Evolutionary conservation across 1,284 basidiomycete species (phyloP).

Genomic region (Papiliotrema nemorosa): DNA sequence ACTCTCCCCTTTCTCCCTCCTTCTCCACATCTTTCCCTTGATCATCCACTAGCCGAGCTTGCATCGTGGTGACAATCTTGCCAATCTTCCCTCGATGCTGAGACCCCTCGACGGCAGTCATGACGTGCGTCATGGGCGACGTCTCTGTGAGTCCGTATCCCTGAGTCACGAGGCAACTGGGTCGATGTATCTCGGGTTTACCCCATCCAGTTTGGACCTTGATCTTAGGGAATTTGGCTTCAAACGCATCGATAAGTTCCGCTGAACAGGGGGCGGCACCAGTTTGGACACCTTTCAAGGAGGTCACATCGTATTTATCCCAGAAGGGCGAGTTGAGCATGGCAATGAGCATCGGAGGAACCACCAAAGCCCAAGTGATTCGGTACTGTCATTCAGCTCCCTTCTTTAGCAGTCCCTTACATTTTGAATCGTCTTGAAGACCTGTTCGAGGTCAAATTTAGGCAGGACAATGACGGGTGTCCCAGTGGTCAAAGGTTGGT

Average conservation of each 20-base stretch:
- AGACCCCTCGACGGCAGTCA: constrained; percentile 33
- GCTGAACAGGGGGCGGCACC: constrained; percentile 77
- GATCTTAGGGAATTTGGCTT: constrained; percentile 22
- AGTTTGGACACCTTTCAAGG: constrained; percentile 61
- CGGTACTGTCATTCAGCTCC: constrained; percentile 52
- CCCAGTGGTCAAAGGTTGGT: constrained; percentile 60
- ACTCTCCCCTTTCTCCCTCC: constrained; percentile 66
- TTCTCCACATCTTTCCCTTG: constrained; percentile 49
- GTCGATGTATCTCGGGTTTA: constrained; percentile 49
- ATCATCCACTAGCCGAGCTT: constrained; percentile 63
- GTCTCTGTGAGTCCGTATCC: constrained; percentile 54
- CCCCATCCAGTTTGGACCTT: constrained; percentile 41
- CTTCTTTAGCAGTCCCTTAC: constrained; percentile 50
- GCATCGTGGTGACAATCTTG: constrained; percentile 68
- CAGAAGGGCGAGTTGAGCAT: constrained; percentile 55
- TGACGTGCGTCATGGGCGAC: constrained; percentile 47
- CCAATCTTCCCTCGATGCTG: constrained; percentile 62
- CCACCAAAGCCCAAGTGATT: constrained; percentile 63
- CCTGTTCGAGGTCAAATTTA: constrained; percentile 56
- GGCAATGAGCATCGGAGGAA: constrained; percentile 75
- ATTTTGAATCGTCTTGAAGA: constrained; percentile 66
- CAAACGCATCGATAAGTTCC: constrained; percentile 33
- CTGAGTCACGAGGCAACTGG: constrained; percentile 30
- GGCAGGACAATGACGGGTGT: constrained; percentile 64
- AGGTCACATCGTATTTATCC: constrained; percentile 65